These are phyloP conservation scores for Solanum verrucosum DNA, from an alignment of 257 asterid genomes.

Conservation along the genomic window DNA sequence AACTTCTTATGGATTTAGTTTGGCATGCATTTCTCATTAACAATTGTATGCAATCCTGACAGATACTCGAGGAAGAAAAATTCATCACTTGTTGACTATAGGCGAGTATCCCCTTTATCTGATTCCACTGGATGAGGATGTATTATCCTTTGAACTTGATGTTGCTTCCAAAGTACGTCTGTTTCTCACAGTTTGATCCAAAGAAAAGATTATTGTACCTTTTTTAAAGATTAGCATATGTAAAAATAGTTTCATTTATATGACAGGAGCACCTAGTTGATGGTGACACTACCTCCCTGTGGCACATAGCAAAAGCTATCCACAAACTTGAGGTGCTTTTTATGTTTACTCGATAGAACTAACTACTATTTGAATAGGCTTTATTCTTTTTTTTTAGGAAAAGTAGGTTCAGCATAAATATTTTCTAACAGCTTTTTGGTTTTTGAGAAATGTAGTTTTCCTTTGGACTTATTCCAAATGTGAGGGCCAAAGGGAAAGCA, in stretches of 20 bases:
- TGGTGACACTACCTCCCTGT: constrained; percentile 80
- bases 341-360: background rate
- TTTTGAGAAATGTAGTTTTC: constrained; percentile 48
- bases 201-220: background rate
- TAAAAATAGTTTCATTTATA: constrained; percentile 16
- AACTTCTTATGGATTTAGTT: background rate
- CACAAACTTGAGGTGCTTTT: constrained; percentile 78
- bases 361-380: background rate
- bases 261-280: constrained; percentile 74
- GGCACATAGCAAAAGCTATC: constrained; percentile 94
- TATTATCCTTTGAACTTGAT: constrained; percentile 88
- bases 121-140: constrained; percentile 89
- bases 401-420: background rate
- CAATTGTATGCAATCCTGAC: background rate
- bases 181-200: background rate
- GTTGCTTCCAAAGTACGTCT: constrained; percentile 68
- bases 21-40: background rate
- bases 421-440: constrained; percentile 6
- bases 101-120: constrained; percentile 85
- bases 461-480: constrained; percentile 86
- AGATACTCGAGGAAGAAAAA: constrained; percentile 94
- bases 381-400: background rate
- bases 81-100: constrained; percentile 60
- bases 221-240: constrained; percentile 8
- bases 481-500: constrained; percentile 94